These are phyloP conservation scores for Barnettozyma botsteinii DNA, from an alignment of 805 yeast genomes.

Conservation along the genomic window DNA sequence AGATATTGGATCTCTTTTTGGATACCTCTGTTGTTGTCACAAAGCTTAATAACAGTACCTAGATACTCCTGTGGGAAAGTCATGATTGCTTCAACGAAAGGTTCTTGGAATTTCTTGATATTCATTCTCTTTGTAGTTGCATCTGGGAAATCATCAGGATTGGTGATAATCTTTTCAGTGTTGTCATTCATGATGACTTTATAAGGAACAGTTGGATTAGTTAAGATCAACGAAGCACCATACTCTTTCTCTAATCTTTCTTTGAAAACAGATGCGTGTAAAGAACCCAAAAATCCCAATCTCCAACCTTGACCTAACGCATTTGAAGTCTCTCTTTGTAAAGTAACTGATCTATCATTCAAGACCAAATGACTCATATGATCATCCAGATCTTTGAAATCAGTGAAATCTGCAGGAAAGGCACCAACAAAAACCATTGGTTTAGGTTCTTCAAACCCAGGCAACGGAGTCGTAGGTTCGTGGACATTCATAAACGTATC, in stretches of 20 bases:
- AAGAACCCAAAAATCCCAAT: conserved; percentile 86
- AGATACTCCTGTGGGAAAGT: conserved; percentile 86
- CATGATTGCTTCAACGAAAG: conserved; percentile 85
- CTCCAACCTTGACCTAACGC: conserved; percentile 99
- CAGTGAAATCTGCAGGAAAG: conserved; percentile 91
- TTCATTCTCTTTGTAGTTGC: conserved; percentile 31
- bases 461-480: conserved; percentile 63
- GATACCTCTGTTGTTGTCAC: conserved; percentile 78
- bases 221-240: conserved; percentile 85
- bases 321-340: conserved; percentile 85
- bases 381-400: conserved; percentile 84
- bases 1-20: conserved; percentile 76
- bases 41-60: conserved; percentile 80
- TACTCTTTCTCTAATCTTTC: conserved; percentile 90
- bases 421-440: conserved; percentile 99
- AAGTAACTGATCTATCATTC: conserved; percentile 86
- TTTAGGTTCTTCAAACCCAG: conserved; percentile 94
- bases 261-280: conserved; percentile 92
- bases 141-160: conserved; percentile 92
- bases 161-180: conserved; percentile 59
- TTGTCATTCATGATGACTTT: conserved; percentile 67
- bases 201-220: conserved; percentile 96
- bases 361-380: conserved; percentile 81
- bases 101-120: conserved; percentile 64
- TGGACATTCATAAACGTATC: conserved; percentile 76